Base-by-base conservation (phyloP, 768 basidiomycete genomes). In the Tylopilus balloui region DNA sequence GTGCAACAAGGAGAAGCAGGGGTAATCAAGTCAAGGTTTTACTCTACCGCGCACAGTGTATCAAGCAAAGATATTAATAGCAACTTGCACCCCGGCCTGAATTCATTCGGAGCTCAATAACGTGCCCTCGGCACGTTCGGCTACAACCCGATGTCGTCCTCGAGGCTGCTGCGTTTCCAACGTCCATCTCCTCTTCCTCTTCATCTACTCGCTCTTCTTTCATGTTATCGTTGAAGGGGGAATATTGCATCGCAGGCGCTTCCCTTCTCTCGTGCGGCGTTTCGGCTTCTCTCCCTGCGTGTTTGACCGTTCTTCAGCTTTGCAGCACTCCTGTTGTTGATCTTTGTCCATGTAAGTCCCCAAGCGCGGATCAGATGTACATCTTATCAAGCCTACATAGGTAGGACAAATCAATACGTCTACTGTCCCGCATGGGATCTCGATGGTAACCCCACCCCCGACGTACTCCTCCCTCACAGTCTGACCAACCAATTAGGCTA, bases 381-480 rank as follows among this genome's bases (percentile, higher is more conserved):
- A 56, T 62, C 66, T 57, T 59, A 63, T 62, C 51, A 39, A 50
- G 24, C 34, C 14, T 42, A 40, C 41, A 41, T 53, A 91, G 88
- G 79, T 90, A 49, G 88, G 84, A 51, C 89, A 91, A 78, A 88
- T 84, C 62, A 90, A 82, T 64, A 85, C 84, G 44, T 82, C 86
- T 14, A 73, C 72, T 28, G 81, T 89, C 27, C 86, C 88, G 50
- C 79, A 80, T 50, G 77, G 74, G 48, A 80, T 91, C 46, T 77
- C 80, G 46, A 84, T 91, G 86, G 88, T 88, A 65, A 69, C 65
- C 55, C 44, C n/a, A n/a, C n/a, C 43, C 57, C 35, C 20, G 41
- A 36, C 47, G 38, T 40, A 43, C 15, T 43, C 24, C 50, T 4
- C 44, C 27, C n/a, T 17, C 39, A 36, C 25, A 23, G n/a, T 42